Percentiles rank a stretch among this genome's conserved stretches.
phyloP scores from a whole-genome alignment of 1,284 basidiomycete species.

The Cutaneotrichosporon cutaneum region DNA sequence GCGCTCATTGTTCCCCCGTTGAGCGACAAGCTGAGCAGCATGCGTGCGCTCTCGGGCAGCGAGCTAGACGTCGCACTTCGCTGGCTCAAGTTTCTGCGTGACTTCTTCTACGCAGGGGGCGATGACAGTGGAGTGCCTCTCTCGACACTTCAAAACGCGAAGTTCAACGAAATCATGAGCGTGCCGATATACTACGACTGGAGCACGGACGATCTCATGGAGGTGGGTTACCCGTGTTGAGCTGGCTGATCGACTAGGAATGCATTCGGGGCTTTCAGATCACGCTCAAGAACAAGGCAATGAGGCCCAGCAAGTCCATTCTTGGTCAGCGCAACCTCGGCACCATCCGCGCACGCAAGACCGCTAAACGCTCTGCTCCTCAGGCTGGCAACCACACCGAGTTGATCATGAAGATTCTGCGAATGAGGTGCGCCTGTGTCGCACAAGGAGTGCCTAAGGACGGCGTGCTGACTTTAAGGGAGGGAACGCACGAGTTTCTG shows the following conservation, averaged over 20 bases:
- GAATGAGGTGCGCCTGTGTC: conserved; percentile 71
- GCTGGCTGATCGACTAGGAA: conserved; percentile 57
- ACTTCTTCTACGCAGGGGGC: conserved; percentile 94
- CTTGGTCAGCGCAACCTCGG: conserved; percentile 81
- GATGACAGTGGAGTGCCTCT: conserved; percentile 80
- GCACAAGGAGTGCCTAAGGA: neutral
- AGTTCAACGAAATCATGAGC: conserved; percentile 87
- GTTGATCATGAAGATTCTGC: conserved; percentile 84
- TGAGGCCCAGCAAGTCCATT: conserved; percentile 86
- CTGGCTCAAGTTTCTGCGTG: conserved; percentile 93
- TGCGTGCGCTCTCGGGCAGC: conserved; percentile 87
- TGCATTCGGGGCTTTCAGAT: conserved; percentile 79
- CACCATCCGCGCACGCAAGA: conserved; percentile 92
- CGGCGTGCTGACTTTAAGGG: conserved; percentile 54
- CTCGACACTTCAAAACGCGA: conserved; percentile 88
- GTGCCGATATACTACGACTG: conserved; percentile 92
- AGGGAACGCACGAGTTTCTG: conserved; percentile 82
- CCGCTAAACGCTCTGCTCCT: conserved; percentile 75
- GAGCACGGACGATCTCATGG: conserved; percentile 89
- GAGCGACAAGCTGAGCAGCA: conserved; percentile 80
- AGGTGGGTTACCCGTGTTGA: conserved; percentile 52
- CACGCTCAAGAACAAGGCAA: conserved; percentile 68
- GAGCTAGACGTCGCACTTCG: conserved; percentile 98
- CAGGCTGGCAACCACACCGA: conserved; percentile 69
- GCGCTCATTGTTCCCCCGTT: conserved; percentile 86